Evolutionary conservation across 805 yeast species (phyloP).

Genomic region (Candida maesae): DNA sequence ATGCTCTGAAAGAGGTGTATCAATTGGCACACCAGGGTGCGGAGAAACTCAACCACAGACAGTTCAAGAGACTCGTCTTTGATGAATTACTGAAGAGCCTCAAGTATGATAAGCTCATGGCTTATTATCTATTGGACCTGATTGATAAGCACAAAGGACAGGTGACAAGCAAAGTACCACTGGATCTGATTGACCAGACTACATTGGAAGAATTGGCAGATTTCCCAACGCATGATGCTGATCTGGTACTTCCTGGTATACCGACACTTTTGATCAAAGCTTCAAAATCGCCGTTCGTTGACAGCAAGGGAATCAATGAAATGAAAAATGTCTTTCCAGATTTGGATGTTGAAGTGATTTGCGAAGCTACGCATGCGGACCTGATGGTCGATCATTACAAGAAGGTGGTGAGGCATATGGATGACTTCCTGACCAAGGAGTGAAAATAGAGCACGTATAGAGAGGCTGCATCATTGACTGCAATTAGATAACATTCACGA

Average conservation of each 20-base stretch:
- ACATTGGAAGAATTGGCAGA: constrained; percentile 24
- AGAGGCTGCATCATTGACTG: no score
- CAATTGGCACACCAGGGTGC: constrained; percentile 9
- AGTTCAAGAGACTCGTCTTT: constrained; percentile 1
- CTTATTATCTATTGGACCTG: constrained; percentile 17
- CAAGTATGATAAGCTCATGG: constrained; percentile 5
- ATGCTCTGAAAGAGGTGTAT: constrained; percentile 7
- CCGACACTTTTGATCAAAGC: constrained; percentile 42
- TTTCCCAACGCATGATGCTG: constrained; percentile 20
- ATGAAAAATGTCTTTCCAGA: constrained; percentile 6
- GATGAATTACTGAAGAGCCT: constrained; percentile 9
- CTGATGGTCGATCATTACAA: constrained; percentile 8
- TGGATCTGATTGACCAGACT: constrained; percentile 15
- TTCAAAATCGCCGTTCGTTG: constrained; percentile 38
- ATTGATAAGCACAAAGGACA: constrained; percentile 16
- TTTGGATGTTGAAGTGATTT: not conserved
- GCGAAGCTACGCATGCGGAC: constrained; percentile 9
- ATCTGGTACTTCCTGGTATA: not conserved
- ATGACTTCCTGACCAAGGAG: not conserved
- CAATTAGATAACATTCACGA: no score
- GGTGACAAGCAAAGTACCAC: constrained; percentile 25
- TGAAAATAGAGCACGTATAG: no score
- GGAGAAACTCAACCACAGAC: constrained; percentile 1
- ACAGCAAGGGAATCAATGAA: constrained; percentile 23
- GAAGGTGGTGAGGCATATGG: constrained; percentile 3